phyloP scores from a whole-genome alignment of 2,329 filamentous ascomycete genomes.

The Fusarium lyarnte region DNA sequence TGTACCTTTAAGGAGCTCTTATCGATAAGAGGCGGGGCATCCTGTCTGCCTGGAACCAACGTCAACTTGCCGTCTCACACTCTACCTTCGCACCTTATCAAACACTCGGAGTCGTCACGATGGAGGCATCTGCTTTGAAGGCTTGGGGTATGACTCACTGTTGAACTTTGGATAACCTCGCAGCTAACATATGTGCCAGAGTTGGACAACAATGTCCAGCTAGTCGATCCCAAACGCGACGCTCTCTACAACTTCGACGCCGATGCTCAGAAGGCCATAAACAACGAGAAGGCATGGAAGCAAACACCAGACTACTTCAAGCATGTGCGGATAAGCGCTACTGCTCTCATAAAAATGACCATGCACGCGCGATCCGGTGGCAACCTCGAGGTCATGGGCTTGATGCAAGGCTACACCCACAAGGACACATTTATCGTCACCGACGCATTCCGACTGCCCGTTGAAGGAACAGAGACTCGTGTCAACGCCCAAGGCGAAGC shows the following conservation, averaged over 20 bases:
- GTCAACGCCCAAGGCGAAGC: slow-evolving; percentile 97
- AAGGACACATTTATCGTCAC: slow-evolving; percentile 89
- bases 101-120: slow-evolving; percentile 30
- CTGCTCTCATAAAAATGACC: slow-evolving; percentile 97
- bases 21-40: slow-evolving; percentile 46
- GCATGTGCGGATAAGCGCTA: slow-evolving; percentile 89
- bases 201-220: slow-evolving; percentile 84
- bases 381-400: slow-evolving; percentile 92
- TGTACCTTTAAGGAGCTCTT: slow-evolving; percentile 28
- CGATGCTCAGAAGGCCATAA: slow-evolving; percentile 72
- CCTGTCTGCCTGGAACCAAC: slow-evolving; percentile 21
- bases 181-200: slow-evolving; percentile 61
- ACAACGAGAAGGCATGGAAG: slow-evolving; percentile 76
- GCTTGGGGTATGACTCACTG: slow-evolving; percentile 40
- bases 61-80: slow-evolving; percentile 28
- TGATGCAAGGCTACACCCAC: slow-evolving; percentile 96
- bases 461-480: slow-evolving; percentile 97
- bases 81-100: slow-evolving; percentile 9
- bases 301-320: slow-evolving; percentile 89
- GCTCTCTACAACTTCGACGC: slow-evolving; percentile 88
- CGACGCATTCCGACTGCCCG: slow-evolving; percentile 91
- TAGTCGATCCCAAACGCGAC: slow-evolving; percentile 88
- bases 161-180: rapidly evolving
- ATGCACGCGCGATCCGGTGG: slow-evolving; percentile 98
- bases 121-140: slow-evolving; percentile 47